A percentile compares a stretch with the other conserved stretches of the same genome.
These are phyloP conservation scores for Phascolomyces articulosus DNA, from an alignment of 371 early-diverging fungal species.

Conservation along the genomic window DNA sequence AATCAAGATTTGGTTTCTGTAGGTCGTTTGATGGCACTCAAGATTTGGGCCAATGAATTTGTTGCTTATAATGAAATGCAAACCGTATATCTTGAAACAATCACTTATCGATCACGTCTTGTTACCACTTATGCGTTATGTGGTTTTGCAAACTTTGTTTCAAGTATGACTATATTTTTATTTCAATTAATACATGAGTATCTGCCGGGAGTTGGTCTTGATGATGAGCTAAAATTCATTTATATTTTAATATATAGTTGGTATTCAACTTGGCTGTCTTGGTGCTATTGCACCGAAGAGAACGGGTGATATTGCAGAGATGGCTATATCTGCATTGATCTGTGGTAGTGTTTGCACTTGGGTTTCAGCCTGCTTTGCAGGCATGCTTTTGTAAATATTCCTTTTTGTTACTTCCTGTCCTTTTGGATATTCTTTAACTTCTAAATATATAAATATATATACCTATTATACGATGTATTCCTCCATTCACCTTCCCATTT, in stretches of 20 bases:
- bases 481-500: no score
- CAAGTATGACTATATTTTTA: neutral
- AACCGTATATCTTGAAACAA: conserved; percentile 18
- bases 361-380: conserved; percentile 88
- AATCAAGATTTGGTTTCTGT: conserved; percentile 58
- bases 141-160: conserved; percentile 74
- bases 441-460: no score
- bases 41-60: conserved; percentile 92
- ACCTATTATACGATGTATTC: no score
- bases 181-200: no score
- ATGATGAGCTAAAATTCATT: no score
- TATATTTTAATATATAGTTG: conserved; percentile 86
- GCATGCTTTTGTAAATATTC: conserved; percentile 63
- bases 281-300: conserved; percentile 85
- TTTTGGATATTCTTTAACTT: no score
- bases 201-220: no score
- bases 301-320: conserved; percentile 71
- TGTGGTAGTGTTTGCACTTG: conserved; percentile 84
- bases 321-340: conserved; percentile 83
- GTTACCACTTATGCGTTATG: conserved; percentile 83
- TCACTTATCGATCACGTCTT: conserved; percentile 51
- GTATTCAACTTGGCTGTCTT: conserved; percentile 84
- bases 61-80: conserved; percentile 74
- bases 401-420: no score
- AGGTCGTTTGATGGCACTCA: conserved; percentile 82